Base-by-base conservation (phyloP, 306 rosid genomes). In the Dryas octopetala region DNA sequence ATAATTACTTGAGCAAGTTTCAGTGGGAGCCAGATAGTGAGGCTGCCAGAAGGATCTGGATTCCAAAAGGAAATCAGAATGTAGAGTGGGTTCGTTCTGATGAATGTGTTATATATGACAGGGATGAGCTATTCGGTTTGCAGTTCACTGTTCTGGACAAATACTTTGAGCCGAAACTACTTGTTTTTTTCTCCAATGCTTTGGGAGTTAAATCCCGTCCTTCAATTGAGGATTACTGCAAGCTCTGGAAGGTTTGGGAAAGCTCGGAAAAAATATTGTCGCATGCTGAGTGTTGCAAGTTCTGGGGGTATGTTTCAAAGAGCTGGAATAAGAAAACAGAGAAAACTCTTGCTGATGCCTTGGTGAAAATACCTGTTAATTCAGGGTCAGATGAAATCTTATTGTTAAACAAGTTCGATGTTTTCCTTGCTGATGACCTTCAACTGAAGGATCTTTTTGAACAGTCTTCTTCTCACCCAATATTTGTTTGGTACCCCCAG, bases 401-500 rank as follows among this genome's bases (percentile, higher is more conserved):
- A 58, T 41, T 92, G 87, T 11, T 71, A 9, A 68, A 84, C 74
- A 90, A 86, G 80, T 14, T 10, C 0, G 90, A 88, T 79, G 82
- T 75, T 43, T 92, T 87, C 65, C 75, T 92, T 69, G 86, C 89
- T 12, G 96, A 92, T 66, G 93, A 88, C 48, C 96, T 90, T 67
- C 86, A 66, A 45, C 38, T 92, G 78, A 87, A 84, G 85, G 85
- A 82, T 50, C 85, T 93, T 62, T 93, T 90, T 40, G 85, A 83
- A 66, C 45, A 74, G 26, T 54, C 3, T 10, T 73, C 78, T 61
- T 55, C 71, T 48, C 81, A 53, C 58, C 73, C 85, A 3, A 38
- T 90, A n/a, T 90, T 93, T 78, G 96, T 89, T 14, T 93, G 96
- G 95, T 85, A 77, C 80, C 96, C 95, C 68, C 86, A 62, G 58